Evolutionary conservation across 257 asterid species (phyloP).

Genomic region (Petunia secreta): DNA sequence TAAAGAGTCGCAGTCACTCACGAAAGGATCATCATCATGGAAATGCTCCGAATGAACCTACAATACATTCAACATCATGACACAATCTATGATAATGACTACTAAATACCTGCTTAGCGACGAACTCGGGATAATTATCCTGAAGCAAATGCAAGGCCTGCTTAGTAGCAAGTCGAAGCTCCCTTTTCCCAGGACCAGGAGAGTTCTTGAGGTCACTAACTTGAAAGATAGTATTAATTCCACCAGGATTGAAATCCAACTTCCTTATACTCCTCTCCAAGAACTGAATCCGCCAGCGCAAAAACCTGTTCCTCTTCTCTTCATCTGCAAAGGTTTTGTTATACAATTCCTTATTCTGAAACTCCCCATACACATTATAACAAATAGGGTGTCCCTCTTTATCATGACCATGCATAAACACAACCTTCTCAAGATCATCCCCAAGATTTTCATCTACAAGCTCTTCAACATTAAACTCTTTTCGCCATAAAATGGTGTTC

Average conservation of each 20-base stretch:
- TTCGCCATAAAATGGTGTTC: slow-evolving; percentile 72
- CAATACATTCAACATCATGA: not conserved
- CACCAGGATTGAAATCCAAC: slow-evolving; percentile 78
- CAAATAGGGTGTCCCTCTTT: slow-evolving; percentile 77
- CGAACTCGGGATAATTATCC: slow-evolving; percentile 95
- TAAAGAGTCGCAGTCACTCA: not conserved
- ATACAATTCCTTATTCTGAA: slow-evolving; percentile 71
- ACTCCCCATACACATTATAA: slow-evolving; percentile 79
- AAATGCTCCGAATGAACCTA: not conserved
- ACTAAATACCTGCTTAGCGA: slow-evolving; percentile 74
- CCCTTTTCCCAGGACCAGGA: slow-evolving; percentile 80
- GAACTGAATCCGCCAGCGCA: slow-evolving; percentile 80
- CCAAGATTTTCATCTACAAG: slow-evolving; percentile 71
- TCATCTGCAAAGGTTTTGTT: slow-evolving; percentile 56
- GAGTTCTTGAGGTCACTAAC: slow-evolving; percentile 89
- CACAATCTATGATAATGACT: not conserved
- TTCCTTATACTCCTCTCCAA: slow-evolving; percentile 71
- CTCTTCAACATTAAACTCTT: slow-evolving; percentile 64
- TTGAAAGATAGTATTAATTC: slow-evolving; percentile 72
- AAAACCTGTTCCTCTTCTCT: slow-evolving; percentile 52
- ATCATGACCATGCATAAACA: slow-evolving; percentile 86
- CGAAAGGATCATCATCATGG: not conserved
- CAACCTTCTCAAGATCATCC: slow-evolving; percentile 79
- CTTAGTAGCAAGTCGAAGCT: slow-evolving; percentile 73
- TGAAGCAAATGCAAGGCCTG: slow-evolving; percentile 88